Conservation (phyloP, 2,329 filamentous ascomycete genomes). For the Colletotrichum aenigma region DNA sequence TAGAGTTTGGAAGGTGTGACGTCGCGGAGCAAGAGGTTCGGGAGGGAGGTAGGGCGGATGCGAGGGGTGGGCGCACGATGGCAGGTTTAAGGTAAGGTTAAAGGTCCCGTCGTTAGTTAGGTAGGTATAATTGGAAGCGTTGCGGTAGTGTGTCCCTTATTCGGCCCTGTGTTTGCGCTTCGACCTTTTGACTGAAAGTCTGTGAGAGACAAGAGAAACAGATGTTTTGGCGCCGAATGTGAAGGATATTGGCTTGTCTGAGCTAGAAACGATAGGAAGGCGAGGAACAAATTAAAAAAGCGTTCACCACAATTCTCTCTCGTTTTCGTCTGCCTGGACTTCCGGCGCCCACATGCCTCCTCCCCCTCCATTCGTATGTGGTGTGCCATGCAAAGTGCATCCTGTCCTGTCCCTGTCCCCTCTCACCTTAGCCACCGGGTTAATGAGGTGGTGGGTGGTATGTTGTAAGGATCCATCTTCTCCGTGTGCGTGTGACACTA, state of each 20-base stretch:
- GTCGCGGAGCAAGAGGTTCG: background rate
- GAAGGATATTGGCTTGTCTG: background rate
- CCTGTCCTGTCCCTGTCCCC: background rate
- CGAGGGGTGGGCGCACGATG: constrained; percentile 11
- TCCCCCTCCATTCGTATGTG: background rate
- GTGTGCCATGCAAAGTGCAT: background rate
- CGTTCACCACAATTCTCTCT: background rate
- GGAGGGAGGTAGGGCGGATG: background rate
- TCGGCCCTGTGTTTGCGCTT: background rate
- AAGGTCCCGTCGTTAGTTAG: background rate
- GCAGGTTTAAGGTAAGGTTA: background rate
- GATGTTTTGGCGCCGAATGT: background rate
- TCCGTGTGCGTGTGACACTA: background rate
- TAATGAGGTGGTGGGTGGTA: background rate
- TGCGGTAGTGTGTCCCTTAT: background rate
- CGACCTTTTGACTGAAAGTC: background rate
- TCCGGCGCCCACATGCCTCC: background rate
- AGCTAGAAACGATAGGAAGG: background rate
- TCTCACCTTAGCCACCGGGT: background rate
- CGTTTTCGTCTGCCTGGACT: background rate
- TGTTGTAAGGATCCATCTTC: background rate
- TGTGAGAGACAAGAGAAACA: background rate
- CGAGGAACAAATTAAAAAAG: background rate
- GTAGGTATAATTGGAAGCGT: background rate
- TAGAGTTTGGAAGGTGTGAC: constrained; percentile 17